Percentiles rank a stretch among this genome's conserved stretches.
Conservation (phyloP, 495 filamentous ascomycete species). For the Aspergillus nanangensis region DNA sequence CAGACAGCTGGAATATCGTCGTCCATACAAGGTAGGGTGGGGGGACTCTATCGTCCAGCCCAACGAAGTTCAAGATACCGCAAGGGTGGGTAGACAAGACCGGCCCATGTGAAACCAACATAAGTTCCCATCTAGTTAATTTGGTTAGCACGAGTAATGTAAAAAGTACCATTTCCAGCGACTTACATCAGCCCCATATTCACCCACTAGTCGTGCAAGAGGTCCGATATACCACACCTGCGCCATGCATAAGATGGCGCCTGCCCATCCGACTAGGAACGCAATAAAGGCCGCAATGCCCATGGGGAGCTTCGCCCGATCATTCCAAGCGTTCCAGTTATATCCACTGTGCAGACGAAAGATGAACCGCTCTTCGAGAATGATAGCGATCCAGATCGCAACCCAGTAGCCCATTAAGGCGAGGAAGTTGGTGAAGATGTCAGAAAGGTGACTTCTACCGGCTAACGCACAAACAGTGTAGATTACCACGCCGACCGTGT, state of each 20-base stretch:
- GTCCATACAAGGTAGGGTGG: too few species aligned
- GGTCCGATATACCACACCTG: slow-evolving; percentile 68
- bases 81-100: slow-evolving; percentile 46
- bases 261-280: slow-evolving; percentile 67
- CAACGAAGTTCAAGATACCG: slow-evolving; percentile 43
- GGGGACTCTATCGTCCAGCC: slow-evolving; percentile 35
- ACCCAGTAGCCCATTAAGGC: slow-evolving; percentile 75
- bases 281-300: slow-evolving; percentile 58
- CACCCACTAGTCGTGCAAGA: slow-evolving; percentile 50
- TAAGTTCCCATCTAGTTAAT: slow-evolving; percentile 43
- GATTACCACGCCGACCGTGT: slow-evolving; percentile 53
- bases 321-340: slow-evolving; percentile 60
- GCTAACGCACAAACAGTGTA: slow-evolving; percentile 61
- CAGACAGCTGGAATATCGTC: too few species aligned
- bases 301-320: slow-evolving; percentile 53
- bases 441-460: slow-evolving; percentile 55
- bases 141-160: background rate
- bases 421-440: slow-evolving; percentile 69
- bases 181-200: slow-evolving; percentile 57
- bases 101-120: slow-evolving; percentile 45
- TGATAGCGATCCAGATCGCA: slow-evolving; percentile 59
- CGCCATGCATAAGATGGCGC: slow-evolving; percentile 66
- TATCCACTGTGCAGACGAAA: slow-evolving; percentile 51
- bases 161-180: too few species aligned
- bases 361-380: slow-evolving; percentile 59